These are phyloP conservation scores for Quercus agrifolia DNA, from an alignment of 306 rosid species.

Conservation along the genomic window DNA sequence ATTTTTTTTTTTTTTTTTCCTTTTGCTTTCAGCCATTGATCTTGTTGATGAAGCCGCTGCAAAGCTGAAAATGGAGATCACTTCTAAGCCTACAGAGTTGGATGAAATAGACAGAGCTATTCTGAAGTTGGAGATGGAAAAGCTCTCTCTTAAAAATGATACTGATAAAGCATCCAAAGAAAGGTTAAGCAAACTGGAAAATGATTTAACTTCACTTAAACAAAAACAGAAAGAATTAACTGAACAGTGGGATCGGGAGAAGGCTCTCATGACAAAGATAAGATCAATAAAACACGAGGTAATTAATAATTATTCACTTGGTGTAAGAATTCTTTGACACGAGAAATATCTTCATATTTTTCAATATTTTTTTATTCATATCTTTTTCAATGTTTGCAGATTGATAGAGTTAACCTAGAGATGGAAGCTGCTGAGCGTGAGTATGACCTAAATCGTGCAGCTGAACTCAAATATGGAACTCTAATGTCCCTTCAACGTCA, in stretches of 20 bases:
- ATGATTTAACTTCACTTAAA: conserved; percentile 69
- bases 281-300: conserved; percentile 96
- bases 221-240: conserved; percentile 73
- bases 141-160: conserved; percentile 81
- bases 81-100: conserved; percentile 95
- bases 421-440: conserved; percentile 98
- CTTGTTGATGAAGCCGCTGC: conserved; percentile 99
- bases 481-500: conserved; percentile 73
- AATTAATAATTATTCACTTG: conserved; percentile 33
- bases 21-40: conserved; percentile 76
- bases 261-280: conserved; percentile 70
- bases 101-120: conserved; percentile 87
- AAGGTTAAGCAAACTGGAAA: conserved; percentile 80
- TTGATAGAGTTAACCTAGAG: conserved; percentile 95
- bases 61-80: conserved; percentile 92
- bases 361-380: background rate
- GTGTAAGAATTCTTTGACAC: background rate
- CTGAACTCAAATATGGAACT: conserved; percentile 95
- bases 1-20: background rate
- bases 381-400: conserved; percentile 41
- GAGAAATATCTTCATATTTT: background rate
- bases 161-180: conserved; percentile 93
- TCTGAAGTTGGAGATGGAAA: conserved; percentile 96
- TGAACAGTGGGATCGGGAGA: conserved; percentile 88
- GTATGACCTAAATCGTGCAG: conserved; percentile 88